phyloP scores from a whole-genome alignment of 1,284 basidiomycete species.

The Volvariella surrecta region DNA sequence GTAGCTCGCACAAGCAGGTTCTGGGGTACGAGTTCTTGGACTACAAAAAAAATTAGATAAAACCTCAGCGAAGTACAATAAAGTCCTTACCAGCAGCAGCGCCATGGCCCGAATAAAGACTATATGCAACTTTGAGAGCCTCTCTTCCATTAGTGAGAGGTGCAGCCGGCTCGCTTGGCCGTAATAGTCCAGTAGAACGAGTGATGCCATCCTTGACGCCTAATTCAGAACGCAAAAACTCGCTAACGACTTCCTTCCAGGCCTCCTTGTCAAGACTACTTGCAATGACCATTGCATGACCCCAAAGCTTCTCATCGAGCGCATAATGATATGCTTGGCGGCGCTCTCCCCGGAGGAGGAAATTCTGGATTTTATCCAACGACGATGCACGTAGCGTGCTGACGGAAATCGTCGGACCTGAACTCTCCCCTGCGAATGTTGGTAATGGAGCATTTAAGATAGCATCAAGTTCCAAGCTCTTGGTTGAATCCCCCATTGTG shows the following conservation, averaged over 20 bases:
- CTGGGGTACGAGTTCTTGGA: slow-evolving; percentile 69
- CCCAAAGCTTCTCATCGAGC: slow-evolving; percentile 84
- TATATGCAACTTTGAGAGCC: slow-evolving; percentile 76
- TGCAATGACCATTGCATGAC: slow-evolving; percentile 93
- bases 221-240: slow-evolving; percentile 82
- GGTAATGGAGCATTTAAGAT: slow-evolving; percentile 26
- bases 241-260: slow-evolving; percentile 86
- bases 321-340: slow-evolving; percentile 86
- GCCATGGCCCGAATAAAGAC: slow-evolving; percentile 81
- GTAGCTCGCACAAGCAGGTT: slow-evolving; percentile 36
- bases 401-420: slow-evolving; percentile 26
- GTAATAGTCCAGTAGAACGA: not conserved
- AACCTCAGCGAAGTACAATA: slow-evolving; percentile 1
- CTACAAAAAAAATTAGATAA: slow-evolving; percentile 26
- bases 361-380: slow-evolving; percentile 73
- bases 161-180: slow-evolving; percentile 10
- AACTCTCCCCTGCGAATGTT: not conserved
- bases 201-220: slow-evolving; percentile 28
- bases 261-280: slow-evolving; percentile 90
- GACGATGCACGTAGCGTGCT: slow-evolving; percentile 47
- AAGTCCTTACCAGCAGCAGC: slow-evolving; percentile 54
- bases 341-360: slow-evolving; percentile 79
- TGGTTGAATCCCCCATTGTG: slow-evolving; percentile 6
- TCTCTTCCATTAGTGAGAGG: slow-evolving; percentile 47
- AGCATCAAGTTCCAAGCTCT: slow-evolving; percentile 13